phyloP scores from a whole-genome alignment of 169 alveolate species.

The Eimeria zaria region DNA sequence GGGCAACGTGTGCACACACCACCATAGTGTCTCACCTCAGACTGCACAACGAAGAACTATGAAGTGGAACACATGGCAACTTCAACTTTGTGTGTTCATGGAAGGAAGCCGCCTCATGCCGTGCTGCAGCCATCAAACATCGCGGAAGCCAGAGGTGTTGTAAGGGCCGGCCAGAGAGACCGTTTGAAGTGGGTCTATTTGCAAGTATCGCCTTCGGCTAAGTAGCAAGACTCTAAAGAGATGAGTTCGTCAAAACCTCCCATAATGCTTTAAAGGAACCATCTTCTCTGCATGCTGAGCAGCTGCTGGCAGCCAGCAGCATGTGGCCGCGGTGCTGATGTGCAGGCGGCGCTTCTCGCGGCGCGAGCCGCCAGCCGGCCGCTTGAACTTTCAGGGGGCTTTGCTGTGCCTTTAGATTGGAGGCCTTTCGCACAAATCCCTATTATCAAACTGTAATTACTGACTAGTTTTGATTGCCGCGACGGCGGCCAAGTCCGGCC shows the following conservation, averaged over 20 bases:
- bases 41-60: background rate
- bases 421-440: slow-evolving; percentile 57
- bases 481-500: slow-evolving; percentile 76
- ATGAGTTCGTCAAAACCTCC: background rate
- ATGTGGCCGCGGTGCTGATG: slow-evolving; percentile 82
- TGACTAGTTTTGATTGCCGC: slow-evolving; percentile 73
- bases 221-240: background rate
- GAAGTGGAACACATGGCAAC: background rate
- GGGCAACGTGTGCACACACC: slow-evolving; percentile 51
- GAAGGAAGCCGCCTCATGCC: slow-evolving; percentile 29
- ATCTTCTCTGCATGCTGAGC: slow-evolving; percentile 61
- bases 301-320: slow-evolving; percentile 84
- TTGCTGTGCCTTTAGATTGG: slow-evolving; percentile 63
- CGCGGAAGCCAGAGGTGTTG: background rate
- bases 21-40: slow-evolving; percentile 14
- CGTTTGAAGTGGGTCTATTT: slow-evolving; percentile 26
- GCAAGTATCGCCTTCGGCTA: background rate
- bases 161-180: slow-evolving; percentile 50
- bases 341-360: slow-evolving; percentile 84
- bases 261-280: background rate
- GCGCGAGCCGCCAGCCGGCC: slow-evolving; percentile 83
- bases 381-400: slow-evolving; percentile 74
- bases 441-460: slow-evolving; percentile 58
- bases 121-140: slow-evolving; percentile 3
- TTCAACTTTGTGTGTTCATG: background rate